phyloP scores from a whole-genome alignment of 2,329 filamentous ascomycete species.

The Aspergillus carbonarius region DNA sequence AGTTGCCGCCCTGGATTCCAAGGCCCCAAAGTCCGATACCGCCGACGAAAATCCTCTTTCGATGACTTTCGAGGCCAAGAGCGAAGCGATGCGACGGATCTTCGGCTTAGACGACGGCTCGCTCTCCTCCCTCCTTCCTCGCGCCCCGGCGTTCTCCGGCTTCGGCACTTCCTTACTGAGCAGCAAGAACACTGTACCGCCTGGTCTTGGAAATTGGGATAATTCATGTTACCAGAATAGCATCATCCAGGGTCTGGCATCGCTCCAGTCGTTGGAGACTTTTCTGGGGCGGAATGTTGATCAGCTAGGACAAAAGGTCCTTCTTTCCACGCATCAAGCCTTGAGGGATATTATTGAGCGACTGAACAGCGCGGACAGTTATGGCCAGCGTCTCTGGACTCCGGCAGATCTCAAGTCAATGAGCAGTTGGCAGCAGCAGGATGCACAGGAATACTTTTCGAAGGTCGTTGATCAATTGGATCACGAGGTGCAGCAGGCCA shows the following conservation, averaged over 20 bases:
- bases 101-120: constrained; percentile 61
- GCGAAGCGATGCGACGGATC: constrained; percentile 63
- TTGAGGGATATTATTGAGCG: constrained; percentile 67
- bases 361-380: constrained; percentile 68
- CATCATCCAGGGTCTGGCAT: constrained; percentile 79
- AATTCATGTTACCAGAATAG: constrained; percentile 99
- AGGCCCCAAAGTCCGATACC: constrained; percentile 44
- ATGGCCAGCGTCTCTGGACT: constrained; percentile 78
- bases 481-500: constrained; percentile 64
- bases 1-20: constrained; percentile 50
- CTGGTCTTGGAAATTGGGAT: constrained; percentile 83
- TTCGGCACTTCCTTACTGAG: constrained; percentile 50
- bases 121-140: constrained; percentile 58
- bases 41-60: constrained; percentile 41
- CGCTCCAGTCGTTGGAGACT: constrained; percentile 66
- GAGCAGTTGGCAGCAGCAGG: constrained; percentile 94
- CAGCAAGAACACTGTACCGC: constrained; percentile 36
- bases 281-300: constrained; percentile 58
- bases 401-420: constrained; percentile 80
- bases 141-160: constrained; percentile 55
- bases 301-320: constrained; percentile 36
- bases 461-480: constrained; percentile 85
- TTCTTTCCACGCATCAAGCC: constrained; percentile 51
- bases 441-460: constrained; percentile 95
- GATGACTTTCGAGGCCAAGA: constrained; percentile 55